A percentile compares a stretch with the other conserved stretches of the same genome.
Evolutionary conservation across 345 rosid species (phyloP).

Genomic region (Atalantia buxifolia): DNA sequence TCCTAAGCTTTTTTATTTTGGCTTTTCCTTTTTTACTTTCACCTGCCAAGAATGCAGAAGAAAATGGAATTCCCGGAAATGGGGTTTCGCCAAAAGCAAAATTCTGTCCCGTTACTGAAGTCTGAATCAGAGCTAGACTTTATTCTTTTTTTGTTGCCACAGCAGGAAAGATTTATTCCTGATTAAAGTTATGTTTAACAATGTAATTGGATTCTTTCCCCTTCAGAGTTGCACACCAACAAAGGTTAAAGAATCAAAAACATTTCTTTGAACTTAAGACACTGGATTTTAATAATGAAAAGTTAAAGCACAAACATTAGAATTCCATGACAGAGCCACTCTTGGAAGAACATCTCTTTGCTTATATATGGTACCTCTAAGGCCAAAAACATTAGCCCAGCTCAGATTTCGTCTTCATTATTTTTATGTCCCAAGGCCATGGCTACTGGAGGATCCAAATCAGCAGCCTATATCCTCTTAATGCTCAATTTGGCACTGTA

Average conservation of each 20-base stretch:
- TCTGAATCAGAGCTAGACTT: conserved; percentile 5
- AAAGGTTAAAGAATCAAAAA: conserved; percentile 34
- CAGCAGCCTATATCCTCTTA: conserved; percentile 60
- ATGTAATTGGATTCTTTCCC: conserved; percentile 30
- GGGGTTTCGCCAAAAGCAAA: not conserved
- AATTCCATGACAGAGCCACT: not conserved
- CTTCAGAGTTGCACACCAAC: conserved; percentile 20
- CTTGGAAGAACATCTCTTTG: not conserved
- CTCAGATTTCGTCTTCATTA: not conserved
- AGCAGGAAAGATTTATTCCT: conserved; percentile 24
- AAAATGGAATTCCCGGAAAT: not conserved
- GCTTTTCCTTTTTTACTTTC: not conserved
- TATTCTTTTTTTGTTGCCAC: conserved; percentile 23
- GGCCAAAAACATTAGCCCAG: not conserved
- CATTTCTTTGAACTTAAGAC: conserved; percentile 51
- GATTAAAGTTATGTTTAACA: not conserved
- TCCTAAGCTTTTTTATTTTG: not conserved
- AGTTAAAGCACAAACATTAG: not conserved
- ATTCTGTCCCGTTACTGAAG: not conserved
- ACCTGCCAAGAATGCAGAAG: not conserved
- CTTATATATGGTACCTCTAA: conserved; percentile 1
- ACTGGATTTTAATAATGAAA: conserved; percentile 2
- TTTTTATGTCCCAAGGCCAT: conserved; percentile 18
- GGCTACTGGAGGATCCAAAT: conserved; percentile 66
- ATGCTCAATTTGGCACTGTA: conserved; percentile 65